These are phyloP conservation scores for Sanghuangporus sanghuang DNA, from an alignment of 1,284 basidiomycete species.

Conservation along the genomic window DNA sequence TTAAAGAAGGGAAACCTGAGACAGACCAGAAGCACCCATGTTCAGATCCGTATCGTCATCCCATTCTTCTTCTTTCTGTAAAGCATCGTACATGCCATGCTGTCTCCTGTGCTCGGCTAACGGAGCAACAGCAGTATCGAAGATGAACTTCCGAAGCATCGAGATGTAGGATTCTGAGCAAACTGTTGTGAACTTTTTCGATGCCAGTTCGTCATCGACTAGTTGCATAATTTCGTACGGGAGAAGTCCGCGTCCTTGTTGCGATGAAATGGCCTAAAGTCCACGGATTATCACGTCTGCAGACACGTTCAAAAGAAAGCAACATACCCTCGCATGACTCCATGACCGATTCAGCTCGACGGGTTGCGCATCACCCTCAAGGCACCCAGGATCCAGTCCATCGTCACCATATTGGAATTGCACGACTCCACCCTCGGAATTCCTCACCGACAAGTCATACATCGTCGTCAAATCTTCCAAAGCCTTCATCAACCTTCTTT, in stretches of 20 bases:
- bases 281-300: background rate
- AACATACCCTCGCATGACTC: constrained; percentile 78
- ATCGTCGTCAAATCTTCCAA: constrained; percentile 96
- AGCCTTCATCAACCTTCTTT: constrained; percentile 97
- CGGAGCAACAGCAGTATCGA: constrained; percentile 60
- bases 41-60: constrained; percentile 75
- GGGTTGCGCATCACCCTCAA: constrained; percentile 92
- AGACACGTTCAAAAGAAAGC: background rate
- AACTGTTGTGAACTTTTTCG: constrained; percentile 58
- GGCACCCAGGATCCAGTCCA: constrained; percentile 92
- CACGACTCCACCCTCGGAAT: constrained; percentile 94
- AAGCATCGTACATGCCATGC: constrained; percentile 83
- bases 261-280: constrained; percentile 57
- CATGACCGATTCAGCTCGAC: constrained; percentile 88
- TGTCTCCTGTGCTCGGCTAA: constrained; percentile 68
- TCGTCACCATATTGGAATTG: constrained; percentile 98
- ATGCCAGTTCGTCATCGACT: constrained; percentile 59
- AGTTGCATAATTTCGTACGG: constrained; percentile 87
- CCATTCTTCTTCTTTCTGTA: constrained; percentile 74
- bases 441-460: constrained; percentile 96
- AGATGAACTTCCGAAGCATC: constrained; percentile 73
- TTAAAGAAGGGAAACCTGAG: background rate
- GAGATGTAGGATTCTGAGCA: constrained; percentile 77
- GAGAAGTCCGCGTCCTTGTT: constrained; percentile 61
- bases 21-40: constrained; percentile 66